Conservation (phyloP, 2,329 filamentous ascomycete genomes). For the Paecilomyces niveus region DNA sequence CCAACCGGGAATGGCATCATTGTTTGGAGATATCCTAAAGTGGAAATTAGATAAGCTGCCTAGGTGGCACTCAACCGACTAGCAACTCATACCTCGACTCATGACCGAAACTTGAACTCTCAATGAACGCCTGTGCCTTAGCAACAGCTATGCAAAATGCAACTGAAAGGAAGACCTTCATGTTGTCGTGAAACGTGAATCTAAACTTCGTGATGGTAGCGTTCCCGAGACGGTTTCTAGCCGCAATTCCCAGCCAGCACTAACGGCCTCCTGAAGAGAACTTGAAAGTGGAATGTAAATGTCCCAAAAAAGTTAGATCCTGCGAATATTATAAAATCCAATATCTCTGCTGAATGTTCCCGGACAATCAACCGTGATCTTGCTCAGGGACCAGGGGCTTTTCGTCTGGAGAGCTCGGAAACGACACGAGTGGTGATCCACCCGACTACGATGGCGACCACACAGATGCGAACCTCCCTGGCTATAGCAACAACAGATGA, state of each 20-base stretch:
- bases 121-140: conserved; percentile 61
- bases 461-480: conserved; percentile 44
- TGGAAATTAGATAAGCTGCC: background rate
- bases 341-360: background rate
- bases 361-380: background rate
- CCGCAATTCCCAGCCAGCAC: background rate
- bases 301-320: background rate
- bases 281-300: background rate
- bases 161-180: conserved; percentile 36
- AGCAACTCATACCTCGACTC: conserved; percentile 47
- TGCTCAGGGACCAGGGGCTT: conserved; percentile 12
- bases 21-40: conserved; percentile 54
- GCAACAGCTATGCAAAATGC: conserved; percentile 43
- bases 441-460: conserved; percentile 45
- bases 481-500: conserved; percentile 42
- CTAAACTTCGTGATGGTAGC: conserved; percentile 2
- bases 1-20: conserved; percentile 50
- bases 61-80: background rate
- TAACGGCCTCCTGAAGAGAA: background rate
- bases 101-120: conserved; percentile 71
- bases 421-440: conserved; percentile 35
- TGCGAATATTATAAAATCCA: background rate
- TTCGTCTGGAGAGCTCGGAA: conserved; percentile 22
- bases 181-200: conserved; percentile 16
- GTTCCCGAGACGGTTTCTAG: conserved; percentile 6